Evolutionary conservation across 768 basidiomycete species (phyloP).

Genomic region (Trametes coccinea): DNA sequence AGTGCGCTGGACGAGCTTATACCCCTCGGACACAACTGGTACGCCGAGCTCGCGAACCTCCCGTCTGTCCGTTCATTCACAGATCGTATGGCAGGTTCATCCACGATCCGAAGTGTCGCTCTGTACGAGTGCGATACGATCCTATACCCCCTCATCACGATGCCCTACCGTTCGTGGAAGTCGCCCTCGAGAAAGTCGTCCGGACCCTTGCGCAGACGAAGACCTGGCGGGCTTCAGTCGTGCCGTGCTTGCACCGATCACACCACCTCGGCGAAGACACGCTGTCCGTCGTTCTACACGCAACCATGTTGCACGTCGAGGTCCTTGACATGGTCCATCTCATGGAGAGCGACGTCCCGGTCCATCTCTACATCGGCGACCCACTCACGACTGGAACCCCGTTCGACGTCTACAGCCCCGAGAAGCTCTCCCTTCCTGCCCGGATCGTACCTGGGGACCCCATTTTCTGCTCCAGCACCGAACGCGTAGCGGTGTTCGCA

Average conservation of each 20-base stretch:
- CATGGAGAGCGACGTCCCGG: slow-evolving; percentile 13
- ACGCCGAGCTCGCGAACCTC: not conserved
- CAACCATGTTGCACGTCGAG: slow-evolving; percentile 13
- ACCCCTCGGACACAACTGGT: slow-evolving; percentile 18
- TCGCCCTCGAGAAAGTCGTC: slow-evolving; percentile 5
- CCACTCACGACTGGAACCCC: slow-evolving; percentile 19
- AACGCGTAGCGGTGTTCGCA: slow-evolving; percentile 13
- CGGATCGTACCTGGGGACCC: slow-evolving; percentile 15
- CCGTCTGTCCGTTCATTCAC: not conserved
- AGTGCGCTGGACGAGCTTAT: slow-evolving; percentile 15
- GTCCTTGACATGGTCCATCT: slow-evolving; percentile 18
- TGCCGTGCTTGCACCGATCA: slow-evolving; percentile 12
- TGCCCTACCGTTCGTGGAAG: slow-evolving; percentile 7
- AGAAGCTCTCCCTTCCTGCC: slow-evolving; percentile 12
- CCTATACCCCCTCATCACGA: slow-evolving; percentile 15
- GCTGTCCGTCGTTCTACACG: slow-evolving; percentile 14
- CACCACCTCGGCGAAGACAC: not conserved
- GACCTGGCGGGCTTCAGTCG: slow-evolving; percentile 11
- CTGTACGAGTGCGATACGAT: slow-evolving; percentile 19
- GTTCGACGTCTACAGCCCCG: slow-evolving; percentile 20
- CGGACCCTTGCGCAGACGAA: slow-evolving; percentile 4
- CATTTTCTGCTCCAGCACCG: slow-evolving; percentile 16
- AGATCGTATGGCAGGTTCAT: slow-evolving; percentile 8
- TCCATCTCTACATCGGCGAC: slow-evolving; percentile 24
- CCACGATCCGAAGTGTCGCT: slow-evolving; percentile 17